These are phyloP conservation scores for Debaryomyces singareniensis DNA, from an alignment of 1,139 yeast species.

Conservation along the genomic window DNA sequence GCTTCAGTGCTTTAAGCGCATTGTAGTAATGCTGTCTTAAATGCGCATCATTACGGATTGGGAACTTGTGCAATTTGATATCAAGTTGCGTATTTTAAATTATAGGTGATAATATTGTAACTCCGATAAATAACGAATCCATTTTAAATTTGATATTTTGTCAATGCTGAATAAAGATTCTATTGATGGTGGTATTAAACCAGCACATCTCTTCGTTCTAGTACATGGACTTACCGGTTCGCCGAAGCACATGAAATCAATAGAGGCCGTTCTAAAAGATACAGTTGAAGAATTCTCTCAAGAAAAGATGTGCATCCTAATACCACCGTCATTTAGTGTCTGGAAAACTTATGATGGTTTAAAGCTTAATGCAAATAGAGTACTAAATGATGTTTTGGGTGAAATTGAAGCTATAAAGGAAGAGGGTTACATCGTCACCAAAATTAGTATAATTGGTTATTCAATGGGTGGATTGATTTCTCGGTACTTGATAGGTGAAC, in stretches of 20 bases:
- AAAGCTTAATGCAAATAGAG: slow-evolving; percentile 61
- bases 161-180: too few species aligned
- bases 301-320: slow-evolving; percentile 47
- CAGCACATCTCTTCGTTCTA: slow-evolving; percentile 69
- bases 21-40: too few species aligned
- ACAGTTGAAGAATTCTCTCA: slow-evolving; percentile 24
- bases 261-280: slow-evolving; percentile 47
- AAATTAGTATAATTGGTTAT: slow-evolving; percentile 39
- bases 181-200: too few species aligned
- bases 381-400: slow-evolving; percentile 54
- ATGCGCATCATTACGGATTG: too few species aligned
- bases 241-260: slow-evolving; percentile 61
- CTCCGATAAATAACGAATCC: too few species aligned
- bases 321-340: slow-evolving; percentile 66
- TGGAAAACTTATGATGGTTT: slow-evolving; percentile 87
- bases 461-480: slow-evolving; percentile 39
- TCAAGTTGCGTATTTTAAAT: too few species aligned
- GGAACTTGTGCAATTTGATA: too few species aligned
- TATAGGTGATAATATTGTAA: too few species aligned
- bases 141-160: too few species aligned
- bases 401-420: slow-evolving; percentile 47
- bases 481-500: slow-evolving; percentile 66
- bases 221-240: slow-evolving; percentile 90
- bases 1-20: too few species aligned
- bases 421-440: slow-evolving; percentile 30